Conservation (phyloP, 371 early-diverging fungal genomes). For the Mortierella sp. region DNA sequence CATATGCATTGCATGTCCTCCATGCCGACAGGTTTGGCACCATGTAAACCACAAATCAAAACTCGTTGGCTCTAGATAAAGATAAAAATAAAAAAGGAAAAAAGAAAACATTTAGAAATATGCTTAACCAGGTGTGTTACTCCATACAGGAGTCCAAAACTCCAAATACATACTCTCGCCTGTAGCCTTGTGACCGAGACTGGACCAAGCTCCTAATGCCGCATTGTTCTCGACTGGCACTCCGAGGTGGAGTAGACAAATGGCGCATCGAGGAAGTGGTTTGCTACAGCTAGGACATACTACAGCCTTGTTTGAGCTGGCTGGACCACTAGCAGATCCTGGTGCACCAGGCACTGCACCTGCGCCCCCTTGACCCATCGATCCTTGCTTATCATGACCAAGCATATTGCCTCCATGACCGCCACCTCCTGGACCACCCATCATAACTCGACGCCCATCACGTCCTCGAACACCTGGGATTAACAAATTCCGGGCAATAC, state of each 20-base stretch:
- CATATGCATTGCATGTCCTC: constrained; percentile 94
- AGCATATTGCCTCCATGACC: constrained; percentile 32
- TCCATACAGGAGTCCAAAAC: not conserved
- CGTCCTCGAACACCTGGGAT: constrained; percentile 66
- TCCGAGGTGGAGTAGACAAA: constrained; percentile 92
- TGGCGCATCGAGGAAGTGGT: constrained; percentile 92
- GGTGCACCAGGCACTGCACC: constrained; percentile 38
- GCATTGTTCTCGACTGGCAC: constrained; percentile 72
- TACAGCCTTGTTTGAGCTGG: constrained; percentile 31
- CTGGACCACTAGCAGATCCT: constrained; percentile 26
- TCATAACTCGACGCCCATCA: constrained; percentile 69
- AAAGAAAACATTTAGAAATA: not conserved
- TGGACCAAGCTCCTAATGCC: constrained; percentile 41
- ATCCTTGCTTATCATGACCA: constrained; percentile 46
- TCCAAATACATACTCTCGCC: constrained; percentile 57
- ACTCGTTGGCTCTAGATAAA: constrained; percentile 67
- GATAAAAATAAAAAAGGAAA: constrained; percentile 32
- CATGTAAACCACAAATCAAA: constrained; percentile 97
- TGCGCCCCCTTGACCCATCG: constrained; percentile 35
- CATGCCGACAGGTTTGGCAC: constrained; percentile 97
- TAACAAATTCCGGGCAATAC: constrained; percentile 75
- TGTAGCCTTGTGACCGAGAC: constrained; percentile 57
- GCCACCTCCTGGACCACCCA: constrained; percentile 52
- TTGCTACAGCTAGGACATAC: constrained; percentile 89
- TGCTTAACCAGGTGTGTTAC: not conserved